Base-by-base conservation (phyloP, 192 early-diverging fungal species). In the Linnemannia elongata region DNA sequence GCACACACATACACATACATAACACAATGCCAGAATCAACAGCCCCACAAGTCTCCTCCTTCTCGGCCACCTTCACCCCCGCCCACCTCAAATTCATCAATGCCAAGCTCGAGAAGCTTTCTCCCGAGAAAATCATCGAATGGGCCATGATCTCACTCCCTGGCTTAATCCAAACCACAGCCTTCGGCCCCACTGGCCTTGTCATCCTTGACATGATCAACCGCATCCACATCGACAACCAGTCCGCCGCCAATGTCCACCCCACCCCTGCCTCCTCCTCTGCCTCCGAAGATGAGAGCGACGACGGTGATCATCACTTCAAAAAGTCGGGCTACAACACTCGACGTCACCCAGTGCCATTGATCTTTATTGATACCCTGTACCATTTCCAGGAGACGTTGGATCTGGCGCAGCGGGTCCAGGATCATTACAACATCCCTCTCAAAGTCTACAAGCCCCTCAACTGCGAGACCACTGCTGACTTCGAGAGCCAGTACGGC, bases 371-470 rank as follows among this genome's bases (percentile, higher is more conserved):
- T 75, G 98, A 99, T 89, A 99, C 98, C 6, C 90, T 99, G 63
- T 96, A 99, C 87, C 96, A 99, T 89, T 99, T 99, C 90, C 87
- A 92, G 71, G 98, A 99, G 82, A 99, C 98, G 36, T 82, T 98
- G 33, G 94, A 95, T 18, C 89, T 99, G 55, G 94, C 96, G 33
- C 70, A 92, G 12, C 92, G 91, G 54, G 94, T 91, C 76, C 87
- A 94, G 69, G 81, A 92, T 24, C 92, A 91, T 63, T 98, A 97
- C 92, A 82, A 90, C 66, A 91, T 92, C 47, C 93, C 93, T 35
- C 85, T 94, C 39, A 94, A 96, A 76, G 88, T 94, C 57, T 98
- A 92, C 91, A 94, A 94, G 81, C 97, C 98, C 13, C 82, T 91
- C 22, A 91, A 89, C 69, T 91, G 88, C 82, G 82, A 87, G 42